Conservation (phyloP, 805 yeast species). For the Kuraishia hungarica region DNA sequence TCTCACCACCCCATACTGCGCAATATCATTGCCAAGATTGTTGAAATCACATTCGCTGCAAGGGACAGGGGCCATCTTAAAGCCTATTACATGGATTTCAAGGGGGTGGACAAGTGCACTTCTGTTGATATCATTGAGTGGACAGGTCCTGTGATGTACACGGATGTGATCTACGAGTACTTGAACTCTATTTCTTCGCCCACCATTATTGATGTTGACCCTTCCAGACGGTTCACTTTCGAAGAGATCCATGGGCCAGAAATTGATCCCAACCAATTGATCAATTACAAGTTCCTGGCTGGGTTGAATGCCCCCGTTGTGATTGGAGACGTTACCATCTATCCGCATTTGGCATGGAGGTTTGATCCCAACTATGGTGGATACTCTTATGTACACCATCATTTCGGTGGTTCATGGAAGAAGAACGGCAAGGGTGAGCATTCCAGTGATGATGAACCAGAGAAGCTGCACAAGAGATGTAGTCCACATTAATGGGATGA, state of each 20-base stretch:
- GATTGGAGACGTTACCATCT: conserved; percentile 5
- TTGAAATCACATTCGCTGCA: conserved; percentile 37
- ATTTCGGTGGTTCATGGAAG: conserved; percentile 28
- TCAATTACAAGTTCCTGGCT: conserved; percentile 1
- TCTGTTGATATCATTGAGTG: conserved; percentile 51
- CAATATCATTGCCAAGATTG: conserved; percentile 43
- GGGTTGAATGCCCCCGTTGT: conserved; percentile 1
- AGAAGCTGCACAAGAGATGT: not conserved
- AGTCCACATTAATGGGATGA: not conserved
- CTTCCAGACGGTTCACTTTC: not conserved
- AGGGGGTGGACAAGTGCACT: conserved; percentile 26
- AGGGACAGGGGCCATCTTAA: conserved; percentile 23
- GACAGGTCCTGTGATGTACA: conserved; percentile 79
- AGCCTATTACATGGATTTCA: conserved; percentile 26
- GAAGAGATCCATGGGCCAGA: conserved; percentile 6
- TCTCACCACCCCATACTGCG: conserved; percentile 54
- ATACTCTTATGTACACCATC: conserved; percentile 24
- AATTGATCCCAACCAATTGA: not conserved
- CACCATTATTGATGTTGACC: conserved; percentile 10
- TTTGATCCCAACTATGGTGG: conserved; percentile 26
- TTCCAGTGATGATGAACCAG: not conserved
- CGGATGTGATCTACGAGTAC: conserved; percentile 43
- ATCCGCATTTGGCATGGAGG: conserved; percentile 23
- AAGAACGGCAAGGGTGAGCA: conserved; percentile 25
- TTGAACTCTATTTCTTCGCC: conserved; percentile 26